Base-by-base conservation (phyloP, 768 basidiomycete species). In the Suillus hirtellus region DNA sequence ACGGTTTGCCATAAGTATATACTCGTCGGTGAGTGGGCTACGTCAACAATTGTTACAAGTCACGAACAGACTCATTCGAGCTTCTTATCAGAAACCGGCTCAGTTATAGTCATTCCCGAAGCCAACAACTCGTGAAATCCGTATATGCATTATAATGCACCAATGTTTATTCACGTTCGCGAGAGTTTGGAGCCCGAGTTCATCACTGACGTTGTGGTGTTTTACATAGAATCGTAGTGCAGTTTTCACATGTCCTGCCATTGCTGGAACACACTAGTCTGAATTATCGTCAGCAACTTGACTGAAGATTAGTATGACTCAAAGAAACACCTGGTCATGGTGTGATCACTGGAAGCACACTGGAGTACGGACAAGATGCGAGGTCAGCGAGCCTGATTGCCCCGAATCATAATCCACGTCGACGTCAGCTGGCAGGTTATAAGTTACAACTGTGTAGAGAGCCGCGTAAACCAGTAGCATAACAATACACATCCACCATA, bases 1-100 rank as follows among this genome's bases (percentile, higher is more conserved):
- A 71, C 87, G 84, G 69, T 73, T 75, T 42, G 86, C 75, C 84
- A 87, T 87, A 24, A 66, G 40, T 56, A 21, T 46, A 12, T 62
- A 61, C 3, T 14, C 12, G 35, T 37, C 31, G 17, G 19, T 43
- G 38, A 10, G 24, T 37, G 44, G 52, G 46, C 24, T 31, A 49
- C 35, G 60, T 35, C 27, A 44, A 47, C 31, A 27, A 27, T 49
- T 49, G 14, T 17, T 27, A 19, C 3, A 31, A 11, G 52, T 15
- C n/a, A 31, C 17, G 52, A 53, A 31, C 50, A 9, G 27, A 52
- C 4, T 31, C 31, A 31, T 9, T 49, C 24, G 5, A 50, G 15
- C 21, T 50, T 52, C 50, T 53, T 53, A 53, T 53, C 31, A 31
- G 31, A 31, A 34, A n/a, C 10, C 52, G 52, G 27, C 50, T 31